phyloP scores from a whole-genome alignment of 768 basidiomycete genomes.

The Lyophyllum decastes region DNA sequence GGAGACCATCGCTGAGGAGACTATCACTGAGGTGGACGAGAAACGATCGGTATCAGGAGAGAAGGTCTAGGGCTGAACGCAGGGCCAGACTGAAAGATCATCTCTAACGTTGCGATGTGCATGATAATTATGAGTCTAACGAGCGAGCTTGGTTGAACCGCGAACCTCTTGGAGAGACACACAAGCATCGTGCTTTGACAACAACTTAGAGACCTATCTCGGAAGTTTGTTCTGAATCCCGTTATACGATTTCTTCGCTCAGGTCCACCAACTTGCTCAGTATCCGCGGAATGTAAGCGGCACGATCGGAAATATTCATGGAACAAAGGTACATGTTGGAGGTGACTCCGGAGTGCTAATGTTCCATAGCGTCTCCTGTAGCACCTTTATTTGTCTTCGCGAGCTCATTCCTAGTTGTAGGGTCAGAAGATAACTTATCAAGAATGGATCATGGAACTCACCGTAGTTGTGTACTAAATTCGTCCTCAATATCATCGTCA shows the following conservation, averaged over 20 bases:
- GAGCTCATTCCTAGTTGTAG: conserved; percentile 56
- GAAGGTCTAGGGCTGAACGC: conserved; percentile 2
- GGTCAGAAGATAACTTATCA: neutral
- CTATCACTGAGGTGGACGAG: conserved; percentile 21
- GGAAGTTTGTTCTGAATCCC: too few species aligned
- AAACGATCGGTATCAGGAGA: conserved; percentile 21
- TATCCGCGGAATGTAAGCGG: too few species aligned
- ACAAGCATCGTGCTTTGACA: too few species aligned
- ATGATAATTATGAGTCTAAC: neutral
- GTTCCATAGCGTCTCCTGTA: conserved; percentile 55
- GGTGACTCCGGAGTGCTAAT: conserved; percentile 29
- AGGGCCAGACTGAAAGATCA: neutral
- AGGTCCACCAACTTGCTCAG: neutral
- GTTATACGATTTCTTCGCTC: neutral
- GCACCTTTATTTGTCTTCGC: conserved; percentile 53
- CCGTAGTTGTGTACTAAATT: conserved; percentile 95
- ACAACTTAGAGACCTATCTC: too few species aligned
- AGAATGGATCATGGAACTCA: conserved; percentile 38
- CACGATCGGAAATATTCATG: neutral
- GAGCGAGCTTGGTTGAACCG: too few species aligned
- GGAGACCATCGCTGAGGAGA: conserved; percentile 19
- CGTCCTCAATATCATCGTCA: conserved; percentile 97
- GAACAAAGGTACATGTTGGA: neutral
- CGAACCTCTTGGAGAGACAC: too few species aligned
- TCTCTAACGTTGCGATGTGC: neutral